Conservation (phyloP, 345 rosid genomes). For the Triadica sebifera region DNA sequence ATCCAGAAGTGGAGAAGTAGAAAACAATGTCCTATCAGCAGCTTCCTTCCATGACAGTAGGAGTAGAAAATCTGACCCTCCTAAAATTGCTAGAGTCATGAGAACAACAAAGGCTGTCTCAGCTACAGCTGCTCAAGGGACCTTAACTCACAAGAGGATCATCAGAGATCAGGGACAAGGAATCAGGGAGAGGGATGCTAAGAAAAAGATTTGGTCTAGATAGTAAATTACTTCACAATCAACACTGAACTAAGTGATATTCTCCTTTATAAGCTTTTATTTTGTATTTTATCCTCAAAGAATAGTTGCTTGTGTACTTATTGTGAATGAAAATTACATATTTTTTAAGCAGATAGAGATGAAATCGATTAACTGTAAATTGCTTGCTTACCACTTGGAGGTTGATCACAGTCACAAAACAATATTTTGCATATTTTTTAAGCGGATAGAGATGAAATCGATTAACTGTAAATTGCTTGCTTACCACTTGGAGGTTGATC, state of each 20-base stretch:
- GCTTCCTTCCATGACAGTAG: constrained; percentile 36
- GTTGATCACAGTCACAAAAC: too few species aligned
- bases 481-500: too few species aligned
- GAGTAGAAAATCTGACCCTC: constrained; percentile 79
- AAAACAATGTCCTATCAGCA: constrained; percentile 40
- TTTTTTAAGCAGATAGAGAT: too few species aligned
- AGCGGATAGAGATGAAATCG: too few species aligned
- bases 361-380: too few species aligned
- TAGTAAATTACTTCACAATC: neutral
- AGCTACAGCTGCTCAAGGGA: constrained; percentile 30
- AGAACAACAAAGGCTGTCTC: constrained; percentile 51
- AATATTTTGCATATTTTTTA: too few species aligned
- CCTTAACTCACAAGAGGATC: constrained; percentile 46
- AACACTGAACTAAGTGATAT: neutral
- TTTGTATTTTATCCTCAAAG: constrained; percentile 2
- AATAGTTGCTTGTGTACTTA: too few species aligned
- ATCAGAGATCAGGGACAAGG: constrained; percentile 53
- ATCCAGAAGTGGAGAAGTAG: constrained; percentile 73
- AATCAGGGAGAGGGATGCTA: constrained; percentile 58
- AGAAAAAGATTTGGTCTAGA: constrained; percentile 81
- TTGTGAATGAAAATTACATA: too few species aligned
- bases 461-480: too few species aligned
- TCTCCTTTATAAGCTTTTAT: neutral
- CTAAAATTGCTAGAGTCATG: constrained; percentile 44
- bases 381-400: too few species aligned